These are phyloP conservation scores for Teratosphaeriaceae sp. DNA, from an alignment of 2,329 filamentous ascomycete genomes.

Conservation along the genomic window DNA sequence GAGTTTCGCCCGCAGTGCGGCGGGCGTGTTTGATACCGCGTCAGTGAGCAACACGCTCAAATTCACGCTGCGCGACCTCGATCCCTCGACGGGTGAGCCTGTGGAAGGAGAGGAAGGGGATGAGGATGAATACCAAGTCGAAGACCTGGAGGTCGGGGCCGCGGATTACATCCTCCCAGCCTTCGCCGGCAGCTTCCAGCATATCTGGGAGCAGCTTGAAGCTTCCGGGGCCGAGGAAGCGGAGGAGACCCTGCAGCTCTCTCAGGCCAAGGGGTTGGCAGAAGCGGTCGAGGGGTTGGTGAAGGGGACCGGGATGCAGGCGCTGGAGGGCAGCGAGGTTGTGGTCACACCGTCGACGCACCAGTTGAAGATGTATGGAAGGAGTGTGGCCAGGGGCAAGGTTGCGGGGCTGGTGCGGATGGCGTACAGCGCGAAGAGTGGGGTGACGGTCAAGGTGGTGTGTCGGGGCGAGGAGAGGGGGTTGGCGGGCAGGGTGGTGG, in stretches of 20 bases:
- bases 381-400: slow-evolving; percentile 58
- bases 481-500: slow-evolving; percentile 76
- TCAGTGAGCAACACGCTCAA: slow-evolving; percentile 90
- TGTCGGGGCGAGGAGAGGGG: slow-evolving; percentile 90
- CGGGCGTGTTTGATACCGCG: slow-evolving; percentile 66
- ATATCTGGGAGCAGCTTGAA: slow-evolving; percentile 76
- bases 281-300: slow-evolving; percentile 90
- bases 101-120: slow-evolving; percentile 93
- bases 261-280: slow-evolving; percentile 86
- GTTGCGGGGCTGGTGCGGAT: slow-evolving; percentile 85
- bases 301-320: slow-evolving; percentile 81
- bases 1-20: slow-evolving; percentile 77
- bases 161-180: slow-evolving; percentile 92
- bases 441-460: slow-evolving; percentile 92
- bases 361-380: slow-evolving; percentile 91
- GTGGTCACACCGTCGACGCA: slow-evolving; percentile 84
- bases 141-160: slow-evolving; percentile 82
- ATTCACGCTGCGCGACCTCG: slow-evolving; percentile 97
- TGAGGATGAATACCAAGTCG: slow-evolving; percentile 96
- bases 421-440: slow-evolving; percentile 87
- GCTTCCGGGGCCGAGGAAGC: slow-evolving; percentile 76
- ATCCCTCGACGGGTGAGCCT: slow-evolving; percentile 85
- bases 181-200: slow-evolving; percentile 91
- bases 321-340: slow-evolving; percentile 89
- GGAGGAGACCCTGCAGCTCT: slow-evolving; percentile 83